Percentiles rank a stretch among this genome's conserved stretches.
phyloP scores from a whole-genome alignment of 176 grass and related monocot species.

The Cymbopogon citratus region DNA sequence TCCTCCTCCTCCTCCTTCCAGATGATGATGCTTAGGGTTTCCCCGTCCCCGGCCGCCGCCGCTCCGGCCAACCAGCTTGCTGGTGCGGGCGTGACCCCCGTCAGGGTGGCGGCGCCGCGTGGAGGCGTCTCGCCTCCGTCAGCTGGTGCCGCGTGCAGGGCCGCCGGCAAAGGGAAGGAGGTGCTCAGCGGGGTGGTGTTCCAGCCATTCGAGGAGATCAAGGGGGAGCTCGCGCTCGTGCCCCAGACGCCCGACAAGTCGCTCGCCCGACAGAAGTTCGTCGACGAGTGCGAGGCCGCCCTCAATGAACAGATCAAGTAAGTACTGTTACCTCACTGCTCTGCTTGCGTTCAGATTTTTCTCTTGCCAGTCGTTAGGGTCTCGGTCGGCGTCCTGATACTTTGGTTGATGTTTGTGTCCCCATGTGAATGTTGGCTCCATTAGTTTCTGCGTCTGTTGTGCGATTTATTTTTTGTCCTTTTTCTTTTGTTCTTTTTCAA shows the following conservation, averaged over 20 bases:
- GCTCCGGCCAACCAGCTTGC: not conserved
- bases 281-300: slow-evolving; percentile 64
- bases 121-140: not conserved
- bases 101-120: not conserved
- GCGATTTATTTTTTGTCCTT: too few relatives aligned
- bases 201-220: slow-evolving; percentile 84
- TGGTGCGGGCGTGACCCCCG: not conserved
- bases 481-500: too few relatives aligned
- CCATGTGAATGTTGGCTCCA: too few relatives aligned
- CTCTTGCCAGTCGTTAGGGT: not conserved
- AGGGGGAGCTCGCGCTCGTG: slow-evolving; percentile 59
- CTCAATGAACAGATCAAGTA: slow-evolving; percentile 86
- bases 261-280: slow-evolving; percentile 35
- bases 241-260: slow-evolving; percentile 47
- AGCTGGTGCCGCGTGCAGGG: slow-evolving; percentile 32
- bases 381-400: too few relatives aligned
- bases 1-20: not conserved
- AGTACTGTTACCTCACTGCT: not conserved
- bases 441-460: too few relatives aligned
- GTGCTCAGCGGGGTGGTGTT: slow-evolving; percentile 62
- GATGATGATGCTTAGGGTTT: slow-evolving; percentile 37
- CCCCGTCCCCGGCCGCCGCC: not conserved
- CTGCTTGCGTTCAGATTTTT: not conserved
- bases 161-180: slow-evolving; percentile 29
- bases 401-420: too few relatives aligned